These are phyloP conservation scores for Leccinum subrobustum DNA, from an alignment of 1,284 basidiomycete species.

Conservation along the genomic window DNA sequence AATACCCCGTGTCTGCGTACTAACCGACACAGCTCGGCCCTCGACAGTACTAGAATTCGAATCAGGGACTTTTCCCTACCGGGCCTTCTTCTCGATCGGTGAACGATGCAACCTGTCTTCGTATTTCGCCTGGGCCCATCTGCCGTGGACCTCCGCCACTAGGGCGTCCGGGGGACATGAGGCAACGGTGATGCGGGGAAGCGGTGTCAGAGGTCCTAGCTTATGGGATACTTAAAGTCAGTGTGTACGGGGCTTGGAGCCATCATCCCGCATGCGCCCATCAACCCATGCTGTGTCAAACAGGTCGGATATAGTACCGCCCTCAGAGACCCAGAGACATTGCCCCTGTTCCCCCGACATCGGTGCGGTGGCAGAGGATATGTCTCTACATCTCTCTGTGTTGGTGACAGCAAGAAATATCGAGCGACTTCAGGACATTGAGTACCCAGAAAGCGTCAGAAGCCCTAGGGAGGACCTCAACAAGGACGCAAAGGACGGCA, in stretches of 20 bases:
- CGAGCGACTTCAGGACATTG: constrained; percentile 75
- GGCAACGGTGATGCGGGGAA: neutral
- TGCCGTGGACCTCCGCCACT: no score
- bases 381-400: neutral
- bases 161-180: neutral
- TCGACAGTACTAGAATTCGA: no score
- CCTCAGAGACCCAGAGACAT: neutral
- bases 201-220: neutral
- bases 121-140: no score
- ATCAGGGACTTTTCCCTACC: no score
- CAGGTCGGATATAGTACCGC: neutral
- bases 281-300: neutral
- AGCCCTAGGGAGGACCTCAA: constrained; percentile 89
- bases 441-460: constrained; percentile 83
- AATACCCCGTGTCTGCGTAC: no score
- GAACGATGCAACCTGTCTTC: no score
- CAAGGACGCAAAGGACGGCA: constrained; percentile 57
- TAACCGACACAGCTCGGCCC: no score
- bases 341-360: neutral
- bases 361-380: neutral
- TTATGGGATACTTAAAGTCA: neutral
- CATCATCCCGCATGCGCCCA: neutral
- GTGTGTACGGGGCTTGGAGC: neutral
- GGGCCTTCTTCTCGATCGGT: no score
- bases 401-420: constrained; percentile 49